Base-by-base conservation (phyloP, 371 early-diverging fungal species). In the Cokeromyces recurvatus region DNA sequence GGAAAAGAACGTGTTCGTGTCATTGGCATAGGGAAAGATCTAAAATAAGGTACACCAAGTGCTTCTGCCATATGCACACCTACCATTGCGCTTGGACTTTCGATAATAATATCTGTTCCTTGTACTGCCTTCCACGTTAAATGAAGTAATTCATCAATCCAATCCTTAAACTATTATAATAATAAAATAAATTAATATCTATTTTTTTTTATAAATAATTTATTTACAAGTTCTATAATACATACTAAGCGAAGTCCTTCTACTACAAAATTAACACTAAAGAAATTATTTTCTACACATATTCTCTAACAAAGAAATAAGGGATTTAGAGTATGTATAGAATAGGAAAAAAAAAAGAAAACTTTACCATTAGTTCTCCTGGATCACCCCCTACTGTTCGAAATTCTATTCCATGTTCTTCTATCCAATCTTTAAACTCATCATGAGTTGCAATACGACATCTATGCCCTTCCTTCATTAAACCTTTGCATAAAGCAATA, bases 21-120 rank as follows among this genome's bases (percentile, higher is more conserved):
- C 92, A 90, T 89, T 4, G 88, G 89, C 85, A 89, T 86, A 5
- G 89, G 78, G 53, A 91, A 86, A 6, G 87, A 77, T 24, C 83
- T 52, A 55, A 86, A 88, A 46, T 82, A 87, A 2, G 90, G 87
- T 7, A 91, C 78, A 62, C 68, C 71, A 21, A 89, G 64, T 48
- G 72, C 75, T 56, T 91, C 90, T 2, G 90, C 89, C 63, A 87
- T 81, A 57, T 91, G 90, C 27, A 86, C 62, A 11, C 91, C 91
- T 24, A 83, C 71, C 82, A 91, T 84, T 3, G 89, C 85, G 29
- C 82, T 82, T 0, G 89, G 89, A 15, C 85, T 80, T 45, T 88
- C 89, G 46, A 91, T 79, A 35, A 91, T 46, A 11, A 89, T 64
- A 46, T 90, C 87, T 0, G 89, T 83, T 2, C 74, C 82, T 60